Base-by-base conservation (phyloP, 2,329 filamentous ascomycete species). In the Teratosphaeria nubilosa region DNA sequence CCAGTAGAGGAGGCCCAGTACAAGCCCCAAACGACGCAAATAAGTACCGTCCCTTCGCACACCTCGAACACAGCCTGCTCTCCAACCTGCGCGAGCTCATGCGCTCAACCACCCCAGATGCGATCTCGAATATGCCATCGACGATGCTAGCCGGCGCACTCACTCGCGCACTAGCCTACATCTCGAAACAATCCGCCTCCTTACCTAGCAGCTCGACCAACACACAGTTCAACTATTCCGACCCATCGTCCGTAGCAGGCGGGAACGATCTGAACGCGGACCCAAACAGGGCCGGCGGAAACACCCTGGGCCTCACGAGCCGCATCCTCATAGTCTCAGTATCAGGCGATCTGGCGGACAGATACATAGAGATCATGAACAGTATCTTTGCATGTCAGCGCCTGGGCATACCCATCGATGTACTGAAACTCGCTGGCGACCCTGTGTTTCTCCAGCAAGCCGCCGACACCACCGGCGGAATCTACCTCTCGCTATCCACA, bases 281-380 rank as follows among this genome's bases (percentile, higher is more conserved):
- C 55, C 66, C 72, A 34, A 64, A 66, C 56, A 67, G 66, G 51
- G 62, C 74, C 54, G 63, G 63, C 48, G 71, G 68, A 59, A 48
- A 48, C 41, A 69, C 62, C 65, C 72, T 64, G 64, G 78, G 82
- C 20, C 78, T 94, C 22, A 86, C 88, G 64, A 87, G 86, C 14
- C 88, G 94, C 60, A 95, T 99, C 68, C 81, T 99, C 57, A 86
- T 97, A 62, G 73, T 99, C 56, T 95, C 89, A 53, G 91, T 96
- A 4, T 95, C 90, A 53, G 90, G 90, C 69, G 88, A 92, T 67
- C 83, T 95, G 0, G 85, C 91, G 5, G 88, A 83, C 61, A 86
- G 97, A 73, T 99, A 99, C 76, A 99, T 99, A 58, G 88, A 92
- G 0, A 94, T 95, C 65, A 99, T 99, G 94, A 99, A 99, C 76